phyloP scores from a whole-genome alignment of 768 basidiomycete species.

The Rhodotorula toruloides region DNA sequence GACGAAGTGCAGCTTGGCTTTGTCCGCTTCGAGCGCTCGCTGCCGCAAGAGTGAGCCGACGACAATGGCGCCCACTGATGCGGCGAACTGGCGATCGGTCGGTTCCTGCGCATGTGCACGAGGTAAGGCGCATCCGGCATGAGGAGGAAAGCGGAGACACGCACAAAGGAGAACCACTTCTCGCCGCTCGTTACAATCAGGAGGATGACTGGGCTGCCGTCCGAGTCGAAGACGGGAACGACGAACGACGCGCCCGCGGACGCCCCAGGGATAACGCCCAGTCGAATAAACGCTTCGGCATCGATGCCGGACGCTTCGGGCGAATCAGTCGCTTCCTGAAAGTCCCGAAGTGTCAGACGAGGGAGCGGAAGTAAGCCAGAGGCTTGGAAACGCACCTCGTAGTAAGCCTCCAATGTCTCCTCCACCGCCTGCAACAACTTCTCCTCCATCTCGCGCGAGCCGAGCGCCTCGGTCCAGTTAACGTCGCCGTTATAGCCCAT shows the following conservation, averaged over 20 bases:
- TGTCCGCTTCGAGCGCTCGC: slow-evolving; percentile 26
- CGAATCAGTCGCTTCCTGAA: not conserved
- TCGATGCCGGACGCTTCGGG: not conserved
- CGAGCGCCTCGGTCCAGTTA: not conserved
- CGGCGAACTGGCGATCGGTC: slow-evolving; percentile 11
- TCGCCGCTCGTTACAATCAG: slow-evolving; percentile 25
- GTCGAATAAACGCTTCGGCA: not conserved
- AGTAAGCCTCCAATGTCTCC: not conserved
- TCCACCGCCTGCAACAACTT: slow-evolving; percentile 2
- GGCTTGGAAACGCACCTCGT: not conserved
- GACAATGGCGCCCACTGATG: slow-evolving; percentile 23
- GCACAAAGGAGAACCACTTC: slow-evolving; percentile 24
- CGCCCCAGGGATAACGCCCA: not conserved
- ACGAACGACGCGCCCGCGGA: not conserved
- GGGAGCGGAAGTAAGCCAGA: not conserved
- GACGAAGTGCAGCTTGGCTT: slow-evolving; percentile 30
- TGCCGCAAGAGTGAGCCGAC: slow-evolving; percentile 20
- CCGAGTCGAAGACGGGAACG: slow-evolving; percentile 31
- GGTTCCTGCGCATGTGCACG: slow-evolving; percentile 12
- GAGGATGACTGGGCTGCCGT: slow-evolving; percentile 17
- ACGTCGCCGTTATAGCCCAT: slow-evolving; percentile 5
- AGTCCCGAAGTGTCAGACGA: not conserved
- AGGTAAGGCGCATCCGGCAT: not conserved
- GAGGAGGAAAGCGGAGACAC: not conserved
- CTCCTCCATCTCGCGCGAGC: not conserved